Evolutionary conservation across 495 filamentous ascomycete genomes (phyloP).

Genomic region (Aspergillus carlsbadensis): DNA sequence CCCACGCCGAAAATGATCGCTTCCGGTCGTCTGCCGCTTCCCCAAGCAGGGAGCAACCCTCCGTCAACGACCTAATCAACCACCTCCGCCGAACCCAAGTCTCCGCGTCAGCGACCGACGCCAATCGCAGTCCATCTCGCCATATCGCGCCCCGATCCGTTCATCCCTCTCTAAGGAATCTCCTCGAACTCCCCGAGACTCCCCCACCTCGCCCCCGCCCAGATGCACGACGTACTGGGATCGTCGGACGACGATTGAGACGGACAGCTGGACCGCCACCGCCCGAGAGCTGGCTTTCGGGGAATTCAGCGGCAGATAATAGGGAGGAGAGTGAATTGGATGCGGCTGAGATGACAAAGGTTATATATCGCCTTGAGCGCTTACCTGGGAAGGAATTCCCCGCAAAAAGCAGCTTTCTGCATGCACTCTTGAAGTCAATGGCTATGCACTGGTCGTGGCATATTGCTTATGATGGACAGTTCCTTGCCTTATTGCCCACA

Average conservation of each 20-base stretch:
- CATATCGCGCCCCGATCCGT: constrained; percentile 40
- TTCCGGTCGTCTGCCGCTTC: constrained; percentile 20
- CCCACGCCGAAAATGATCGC: constrained; percentile 30
- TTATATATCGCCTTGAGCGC: constrained; percentile 36
- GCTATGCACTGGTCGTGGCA: constrained; percentile 70
- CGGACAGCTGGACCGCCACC: constrained; percentile 65
- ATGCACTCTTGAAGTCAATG: constrained; percentile 58
- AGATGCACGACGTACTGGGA: constrained; percentile 38
- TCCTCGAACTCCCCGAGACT: constrained; percentile 70
- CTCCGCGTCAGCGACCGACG: constrained; percentile 14
- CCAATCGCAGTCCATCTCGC: constrained; percentile 16
- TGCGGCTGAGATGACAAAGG: constrained; percentile 7
- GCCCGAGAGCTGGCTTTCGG: constrained; percentile 69
- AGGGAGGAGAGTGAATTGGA: constrained; percentile 1
- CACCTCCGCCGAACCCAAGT: constrained; percentile 50
- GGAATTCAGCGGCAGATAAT: constrained; percentile 18
- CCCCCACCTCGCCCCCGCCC: constrained; percentile 64
- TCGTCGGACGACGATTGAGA: constrained; percentile 43
- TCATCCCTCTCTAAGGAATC: constrained; percentile 53
- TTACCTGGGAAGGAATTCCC: constrained; percentile 49
- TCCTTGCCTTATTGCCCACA: constrained; percentile 61
- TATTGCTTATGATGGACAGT: constrained; percentile 62
- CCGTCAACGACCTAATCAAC: constrained; percentile 49
- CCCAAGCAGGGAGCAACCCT: constrained; percentile 24
- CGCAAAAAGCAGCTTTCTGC: constrained; percentile 50